Evolutionary conservation across 2,329 filamentous ascomycete species (phyloP), one percentile per base, ranked within the genome.

Genomic region (Xylaria sp.): DNA sequence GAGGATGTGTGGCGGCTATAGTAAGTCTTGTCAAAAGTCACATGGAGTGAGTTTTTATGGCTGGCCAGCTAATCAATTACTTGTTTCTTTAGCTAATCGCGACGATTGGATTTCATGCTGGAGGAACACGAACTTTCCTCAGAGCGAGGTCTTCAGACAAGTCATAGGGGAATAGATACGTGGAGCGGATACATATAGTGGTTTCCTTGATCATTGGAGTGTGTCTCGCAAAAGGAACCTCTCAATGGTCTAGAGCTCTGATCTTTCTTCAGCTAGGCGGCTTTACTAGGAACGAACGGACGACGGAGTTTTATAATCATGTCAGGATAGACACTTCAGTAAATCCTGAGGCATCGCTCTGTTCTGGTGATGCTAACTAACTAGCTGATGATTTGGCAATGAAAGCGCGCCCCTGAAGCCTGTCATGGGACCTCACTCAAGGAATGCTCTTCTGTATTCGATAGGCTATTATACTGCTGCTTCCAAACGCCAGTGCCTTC

Each of bases 1-100:
- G 73, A 90, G 94, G 73, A 92, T 99, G 77, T 98, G 94, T 79
- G 96, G 96, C 68, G 95, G 89, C 10, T 98, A 98, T 76, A 91
- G 93, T 94, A 83, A 86, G 91, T 88, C 13, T 61, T 15, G 18
- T 13, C 10, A 31, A 70, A 70, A 60, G 52, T 23, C n/a, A 25
- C 25, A 9, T 33, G 49, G 31, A 58, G 48, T 43, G 49, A n/a
- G n/a, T 10, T 46, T 20, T 25, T 6, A 52, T 15, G 23, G n/a
- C 8, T 2, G 25, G 3, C 51, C 23, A 9, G 49, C 54, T 68
- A 67, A 68, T 54, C 15, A 51, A 6, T 3, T 33, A 28, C 31
- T n/a, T 49, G 18, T 33, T 49, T 13, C 39, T 64, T 39, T 72
- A 94, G 92, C 94, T 73, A 92, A 91, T 73, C 88, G 89, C 41